Evolutionary conservation across 192 early-diverging fungal species (phyloP).

Genomic region (Entomortierella lignicola): DNA sequence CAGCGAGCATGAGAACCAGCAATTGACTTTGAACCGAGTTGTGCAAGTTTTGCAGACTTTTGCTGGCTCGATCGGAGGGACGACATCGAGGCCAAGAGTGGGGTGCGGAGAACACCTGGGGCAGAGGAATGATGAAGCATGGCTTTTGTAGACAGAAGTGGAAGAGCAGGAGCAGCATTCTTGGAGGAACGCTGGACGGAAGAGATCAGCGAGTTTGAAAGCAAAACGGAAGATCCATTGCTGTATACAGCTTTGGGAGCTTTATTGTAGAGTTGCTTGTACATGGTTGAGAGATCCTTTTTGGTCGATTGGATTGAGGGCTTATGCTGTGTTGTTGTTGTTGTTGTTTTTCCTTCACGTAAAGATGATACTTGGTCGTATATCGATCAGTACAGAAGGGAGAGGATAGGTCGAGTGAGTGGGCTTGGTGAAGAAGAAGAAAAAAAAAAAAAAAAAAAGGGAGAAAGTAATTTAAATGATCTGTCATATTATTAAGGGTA

Average conservation of each 20-base stretch:
- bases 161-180: neutral
- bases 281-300: conserved; percentile 22
- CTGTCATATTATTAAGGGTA: too few relatives aligned
- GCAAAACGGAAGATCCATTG: conserved; percentile 36
- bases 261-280: conserved; percentile 49
- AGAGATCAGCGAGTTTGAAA: conserved; percentile 42
- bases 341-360: conserved; percentile 16
- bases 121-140: conserved; percentile 38
- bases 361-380: conserved; percentile 58
- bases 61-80: conserved; percentile 13
- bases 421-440: conserved; percentile 28
- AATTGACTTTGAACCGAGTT: conserved; percentile 31
- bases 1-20: conserved; percentile 34
- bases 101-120: conserved; percentile 10
- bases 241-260: conserved; percentile 32
- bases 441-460: conserved; percentile 8
- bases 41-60: conserved; percentile 13
- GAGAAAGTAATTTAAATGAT: neutral
- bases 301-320: conserved; percentile 9
- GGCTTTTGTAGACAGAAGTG: conserved; percentile 32
- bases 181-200: conserved; percentile 16
- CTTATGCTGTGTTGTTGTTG: neutral
- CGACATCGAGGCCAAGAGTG: conserved; percentile 21
- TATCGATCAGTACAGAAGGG: conserved; percentile 50
- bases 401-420: neutral